Percentiles rank a stretch among this genome's conserved stretches.
Conservation (phyloP, 2,329 filamentous ascomycete species). For the Lachnellula suecica region DNA sequence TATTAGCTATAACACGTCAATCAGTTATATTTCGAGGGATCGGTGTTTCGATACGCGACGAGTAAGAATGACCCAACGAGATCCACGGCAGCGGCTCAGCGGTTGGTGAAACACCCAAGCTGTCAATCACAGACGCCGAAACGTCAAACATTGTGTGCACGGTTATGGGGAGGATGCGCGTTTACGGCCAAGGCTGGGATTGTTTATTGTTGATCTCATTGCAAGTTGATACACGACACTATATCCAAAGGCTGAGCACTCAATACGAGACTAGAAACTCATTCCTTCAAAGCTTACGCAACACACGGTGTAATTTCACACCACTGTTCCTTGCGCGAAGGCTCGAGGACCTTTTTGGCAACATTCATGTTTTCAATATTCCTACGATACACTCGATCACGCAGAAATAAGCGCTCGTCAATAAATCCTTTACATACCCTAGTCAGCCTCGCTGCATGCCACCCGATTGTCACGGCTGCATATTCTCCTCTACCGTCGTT, state of each 20-base stretch:
- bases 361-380: not conserved
- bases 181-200: not conserved
- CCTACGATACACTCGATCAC: not conserved
- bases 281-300: not conserved
- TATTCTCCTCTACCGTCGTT: not conserved
- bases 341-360: not conserved
- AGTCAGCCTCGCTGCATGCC: not conserved
- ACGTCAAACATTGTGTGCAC: not conserved
- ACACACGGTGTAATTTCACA: not conserved
- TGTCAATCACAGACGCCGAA: slow-evolving; percentile 8
- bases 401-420: not conserved
- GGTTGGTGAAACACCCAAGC: slow-evolving; percentile 18
- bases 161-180: not conserved
- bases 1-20: too few relatives aligned
- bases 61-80: slow-evolving; percentile 1
- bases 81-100: slow-evolving; percentile 7
- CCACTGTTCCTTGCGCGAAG: too few relatives aligned
- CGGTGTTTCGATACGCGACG: too few relatives aligned
- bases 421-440: not conserved
- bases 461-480: not conserved
- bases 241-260: not conserved
- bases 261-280: not conserved
- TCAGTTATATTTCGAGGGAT: too few relatives aligned
- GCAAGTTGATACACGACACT: not conserved
- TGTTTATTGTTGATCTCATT: not conserved